Evolutionary conservation across 345 rosid species (phyloP).

Genomic region (Bruguiera parviflora): DNA sequence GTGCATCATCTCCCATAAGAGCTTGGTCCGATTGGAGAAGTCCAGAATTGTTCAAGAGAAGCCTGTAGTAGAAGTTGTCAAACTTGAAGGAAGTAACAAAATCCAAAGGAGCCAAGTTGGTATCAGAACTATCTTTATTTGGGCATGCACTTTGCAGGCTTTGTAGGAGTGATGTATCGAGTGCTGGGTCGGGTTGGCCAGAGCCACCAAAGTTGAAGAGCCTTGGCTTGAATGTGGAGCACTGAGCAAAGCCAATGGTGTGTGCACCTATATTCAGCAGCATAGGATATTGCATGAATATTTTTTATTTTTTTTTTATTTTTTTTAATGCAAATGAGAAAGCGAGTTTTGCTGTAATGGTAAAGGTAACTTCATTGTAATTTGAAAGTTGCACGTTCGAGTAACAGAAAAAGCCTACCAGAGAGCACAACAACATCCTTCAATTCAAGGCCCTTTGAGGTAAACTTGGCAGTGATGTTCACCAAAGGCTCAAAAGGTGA

Average conservation of each 20-base stretch:
- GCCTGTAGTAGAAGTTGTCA: slow-evolving; percentile 52
- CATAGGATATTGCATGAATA: neutral
- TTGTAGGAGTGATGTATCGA: slow-evolving; percentile 44
- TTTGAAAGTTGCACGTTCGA: neutral
- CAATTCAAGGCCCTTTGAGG: slow-evolving; percentile 52
- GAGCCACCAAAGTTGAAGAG: slow-evolving; percentile 55
- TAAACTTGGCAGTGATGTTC: slow-evolving; percentile 56
- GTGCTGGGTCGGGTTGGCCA: slow-evolving; percentile 53
- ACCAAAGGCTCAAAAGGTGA: slow-evolving; percentile 52
- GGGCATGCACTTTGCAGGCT: slow-evolving; percentile 50
- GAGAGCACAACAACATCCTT: slow-evolving; percentile 71
- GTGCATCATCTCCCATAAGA: slow-evolving; percentile 44
- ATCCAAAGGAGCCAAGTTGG: slow-evolving; percentile 50
- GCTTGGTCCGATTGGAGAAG: slow-evolving; percentile 70
- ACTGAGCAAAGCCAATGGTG: slow-evolving; percentile 68
- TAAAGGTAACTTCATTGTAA: neutral
- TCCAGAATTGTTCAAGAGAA: slow-evolving; percentile 45
- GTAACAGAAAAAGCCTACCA: slow-evolving; percentile 27
- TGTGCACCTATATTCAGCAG: slow-evolving; percentile 46
- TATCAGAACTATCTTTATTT: slow-evolving; percentile 40
- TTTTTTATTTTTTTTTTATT: neutral
- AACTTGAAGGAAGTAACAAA: slow-evolving; percentile 32
- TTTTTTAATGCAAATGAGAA: neutral
- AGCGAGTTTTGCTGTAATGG: neutral
- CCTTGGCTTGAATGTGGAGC: slow-evolving; percentile 60